Conservation (phyloP, 2,329 filamentous ascomycete genomes). For the Paracamarosporium sp. region DNA sequence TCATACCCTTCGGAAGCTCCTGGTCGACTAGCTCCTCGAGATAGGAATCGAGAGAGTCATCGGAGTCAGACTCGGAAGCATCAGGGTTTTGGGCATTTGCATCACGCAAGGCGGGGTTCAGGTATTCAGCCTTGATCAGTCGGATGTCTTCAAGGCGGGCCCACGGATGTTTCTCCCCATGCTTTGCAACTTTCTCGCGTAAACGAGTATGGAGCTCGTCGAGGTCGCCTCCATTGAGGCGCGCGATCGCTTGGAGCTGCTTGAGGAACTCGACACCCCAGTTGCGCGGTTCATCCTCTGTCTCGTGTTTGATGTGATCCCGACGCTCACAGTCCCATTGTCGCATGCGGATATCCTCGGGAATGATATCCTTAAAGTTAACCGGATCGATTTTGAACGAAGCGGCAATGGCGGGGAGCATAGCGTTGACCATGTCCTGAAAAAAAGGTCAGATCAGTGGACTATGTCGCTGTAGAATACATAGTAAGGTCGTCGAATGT, state of each 20-base stretch:
- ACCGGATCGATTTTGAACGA: constrained; percentile 24
- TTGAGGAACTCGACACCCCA: constrained; percentile 48
- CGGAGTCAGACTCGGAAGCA: constrained; percentile 19
- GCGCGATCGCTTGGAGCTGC: constrained; percentile 38
- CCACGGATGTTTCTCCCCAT: constrained; percentile 41
- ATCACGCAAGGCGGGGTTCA: constrained; percentile 23
- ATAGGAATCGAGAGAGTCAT: constrained; percentile 34
- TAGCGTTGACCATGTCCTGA: constrained; percentile 28
- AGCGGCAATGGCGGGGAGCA: constrained; percentile 37
- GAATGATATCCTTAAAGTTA: constrained; percentile 36
- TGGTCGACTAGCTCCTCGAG: constrained; percentile 38
- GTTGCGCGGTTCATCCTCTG: constrained; percentile 43
- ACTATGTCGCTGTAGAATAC: not conserved
- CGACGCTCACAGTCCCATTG: constrained; percentile 43
- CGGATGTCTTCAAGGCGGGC: constrained; percentile 37
- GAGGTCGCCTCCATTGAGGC: constrained; percentile 34
- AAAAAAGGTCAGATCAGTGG: not conserved
- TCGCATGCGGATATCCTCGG: constrained; percentile 46
- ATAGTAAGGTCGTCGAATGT: not conserved
- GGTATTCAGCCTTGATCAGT: constrained; percentile 36
- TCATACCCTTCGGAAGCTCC: constrained; percentile 25
- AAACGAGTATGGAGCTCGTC: constrained; percentile 33
- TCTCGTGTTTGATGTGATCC: constrained; percentile 40
- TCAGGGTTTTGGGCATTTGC: constrained; percentile 9
- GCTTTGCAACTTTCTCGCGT: constrained; percentile 29